Base-by-base conservation (phyloP, 805 yeast species). In the Cyberlindnera veronae region DNA sequence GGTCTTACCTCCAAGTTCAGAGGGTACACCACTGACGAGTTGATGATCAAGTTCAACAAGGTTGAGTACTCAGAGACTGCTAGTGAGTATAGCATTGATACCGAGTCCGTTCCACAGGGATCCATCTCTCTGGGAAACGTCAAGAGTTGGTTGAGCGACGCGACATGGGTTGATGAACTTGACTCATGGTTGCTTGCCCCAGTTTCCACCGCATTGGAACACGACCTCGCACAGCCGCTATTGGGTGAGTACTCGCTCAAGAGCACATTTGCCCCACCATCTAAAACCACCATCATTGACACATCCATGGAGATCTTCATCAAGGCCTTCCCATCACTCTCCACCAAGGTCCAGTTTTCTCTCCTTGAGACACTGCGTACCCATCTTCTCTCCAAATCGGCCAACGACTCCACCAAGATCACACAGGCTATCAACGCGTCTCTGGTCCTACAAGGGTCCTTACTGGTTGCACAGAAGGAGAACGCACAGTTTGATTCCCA, bases 311-410 rank as follows among this genome's bases (percentile, higher is more conserved):
- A 83, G 44, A 68, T 90, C 2, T 86, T 89, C 55, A 77, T 85
- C 5, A 55, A 73, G 8, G 69, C 84, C 1, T 83, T 91, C 48
- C 86, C 95, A 0, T 67, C 71, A 42, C 72, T 91, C 49, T 77
- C 90, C 7, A 63, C 77, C 5, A 85, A 87, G 46, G 84, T 93
- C 38, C 97, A 91, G 54, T 81, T 83, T 42, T 88, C 97, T 1
- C 69, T 93, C n/a, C 61, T 93, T 16, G 97, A 91, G 53, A 85
- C 81, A 39, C 62, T 93, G 46, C 73, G 89, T 48, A 67, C 81
- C 4, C 68, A 72, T 14, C 45, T 81, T 27, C 65, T 74, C 34
- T 67, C 76, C 21, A 62, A 70, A 39, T 48, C 57, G 5, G 53
- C 62, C 2, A 55, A 54, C 5, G 49, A 60, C 2, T 53, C 65